phyloP scores from a whole-genome alignment of 2,329 filamentous ascomycete species.

The Orbilia ellipsospora region DNA sequence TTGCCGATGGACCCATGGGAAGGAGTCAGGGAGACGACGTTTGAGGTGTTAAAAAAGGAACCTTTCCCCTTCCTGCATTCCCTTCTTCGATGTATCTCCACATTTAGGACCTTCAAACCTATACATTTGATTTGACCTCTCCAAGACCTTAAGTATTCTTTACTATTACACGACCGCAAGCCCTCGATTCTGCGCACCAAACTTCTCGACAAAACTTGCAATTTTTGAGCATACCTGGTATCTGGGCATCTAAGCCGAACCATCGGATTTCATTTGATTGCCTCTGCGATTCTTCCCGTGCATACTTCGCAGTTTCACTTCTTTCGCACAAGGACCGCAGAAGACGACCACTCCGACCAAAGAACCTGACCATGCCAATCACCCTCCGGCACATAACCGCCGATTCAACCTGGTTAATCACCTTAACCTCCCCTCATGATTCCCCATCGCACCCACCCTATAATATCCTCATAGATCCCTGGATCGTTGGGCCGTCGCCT shows the following conservation, averaged over 20 bases:
- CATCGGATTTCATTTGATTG: slow-evolving; percentile 1
- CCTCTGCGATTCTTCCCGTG: background rate
- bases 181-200: background rate
- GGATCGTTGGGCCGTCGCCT: slow-evolving; percentile 72
- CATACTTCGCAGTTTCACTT: background rate
- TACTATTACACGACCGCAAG: background rate
- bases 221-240: slow-evolving; percentile 27
- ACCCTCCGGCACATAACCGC: slow-evolving; percentile 56
- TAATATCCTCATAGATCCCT: slow-evolving; percentile 77
- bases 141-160: background rate
- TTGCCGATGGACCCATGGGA: background rate
- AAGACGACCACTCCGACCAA: no score
- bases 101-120: slow-evolving; percentile 10
- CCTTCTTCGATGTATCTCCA: slow-evolving; percentile 11
- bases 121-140: background rate
- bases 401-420: slow-evolving; percentile 57
- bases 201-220: slow-evolving; percentile 48
- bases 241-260: no score
- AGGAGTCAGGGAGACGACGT: background rate
- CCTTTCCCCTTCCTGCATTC: slow-evolving; percentile 44
- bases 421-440: slow-evolving; percentile 59
- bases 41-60: slow-evolving; percentile 46
- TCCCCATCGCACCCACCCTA: slow-evolving; percentile 67
- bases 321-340: background rate
- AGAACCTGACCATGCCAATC: slow-evolving; percentile 44